Evolutionary conservation across 192 early-diverging fungal species (phyloP).

Genomic region (Mortierella hygrophila): DNA sequence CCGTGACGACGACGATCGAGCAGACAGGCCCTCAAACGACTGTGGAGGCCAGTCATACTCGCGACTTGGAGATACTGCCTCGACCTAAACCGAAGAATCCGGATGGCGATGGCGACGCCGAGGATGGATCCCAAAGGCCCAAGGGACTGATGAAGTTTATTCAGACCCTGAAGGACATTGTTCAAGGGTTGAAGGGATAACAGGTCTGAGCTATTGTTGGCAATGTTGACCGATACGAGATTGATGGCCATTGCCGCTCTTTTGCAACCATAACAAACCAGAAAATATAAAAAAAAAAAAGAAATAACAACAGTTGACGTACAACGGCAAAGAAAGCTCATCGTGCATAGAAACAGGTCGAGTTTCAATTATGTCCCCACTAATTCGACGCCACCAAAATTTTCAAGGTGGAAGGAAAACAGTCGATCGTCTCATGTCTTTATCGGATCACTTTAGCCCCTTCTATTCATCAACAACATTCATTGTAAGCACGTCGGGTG

Average conservation of each 20-base stretch:
- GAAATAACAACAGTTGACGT: not conserved
- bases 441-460: too few species aligned
- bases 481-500: not conserved
- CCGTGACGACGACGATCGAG: not conserved
- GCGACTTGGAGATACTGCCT: conserved; percentile 10
- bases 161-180: conserved; percentile 25
- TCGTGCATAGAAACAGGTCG: not conserved
- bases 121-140: not conserved
- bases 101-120: conserved; percentile 4
- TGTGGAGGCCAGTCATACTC: not conserved
- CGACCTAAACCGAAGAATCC: not conserved
- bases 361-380: not conserved
- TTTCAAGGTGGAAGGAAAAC: too few species aligned
- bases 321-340: not conserved
- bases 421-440: too few species aligned
- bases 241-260: too few species aligned
- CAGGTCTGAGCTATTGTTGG: not conserved
- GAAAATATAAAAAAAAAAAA: too few species aligned
- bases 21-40: not conserved
- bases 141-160: conserved; percentile 12
- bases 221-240: too few species aligned
- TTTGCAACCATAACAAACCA: too few species aligned
- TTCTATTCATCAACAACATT: not conserved
- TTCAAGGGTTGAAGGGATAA: conserved; percentile 9
- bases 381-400: too few species aligned